A percentile compares a stretch with the other conserved stretches of the same genome.
Evolutionary conservation across 768 basidiomycete species (phyloP).

Genomic region (Lactifluus subvellereus): DNA sequence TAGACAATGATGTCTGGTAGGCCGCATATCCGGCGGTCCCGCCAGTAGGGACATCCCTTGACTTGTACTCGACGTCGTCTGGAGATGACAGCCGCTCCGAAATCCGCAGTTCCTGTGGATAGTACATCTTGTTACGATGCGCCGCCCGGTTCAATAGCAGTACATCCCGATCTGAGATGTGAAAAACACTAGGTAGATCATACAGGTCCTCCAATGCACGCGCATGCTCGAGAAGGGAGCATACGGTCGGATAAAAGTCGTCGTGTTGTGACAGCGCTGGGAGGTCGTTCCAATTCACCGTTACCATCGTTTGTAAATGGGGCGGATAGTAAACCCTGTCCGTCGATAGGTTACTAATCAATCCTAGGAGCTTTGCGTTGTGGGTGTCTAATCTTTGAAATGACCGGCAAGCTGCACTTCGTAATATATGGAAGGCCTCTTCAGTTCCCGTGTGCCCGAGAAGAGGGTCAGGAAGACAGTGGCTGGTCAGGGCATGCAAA

Average conservation of each 20-base stretch:
- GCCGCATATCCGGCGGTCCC: not conserved
- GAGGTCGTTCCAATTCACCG: slow-evolving; percentile 1
- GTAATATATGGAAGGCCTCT: slow-evolving; percentile 38
- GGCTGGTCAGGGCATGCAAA: slow-evolving; percentile 44
- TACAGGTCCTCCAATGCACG: not conserved
- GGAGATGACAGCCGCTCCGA: not conserved
- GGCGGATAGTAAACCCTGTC: not conserved
- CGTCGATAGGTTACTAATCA: not conserved
- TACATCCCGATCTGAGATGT: not conserved
- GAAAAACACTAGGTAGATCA: not conserved
- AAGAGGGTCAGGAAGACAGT: slow-evolving; percentile 41
- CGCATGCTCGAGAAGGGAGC: slow-evolving; percentile 1
- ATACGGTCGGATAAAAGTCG: not conserved
- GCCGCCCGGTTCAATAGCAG: not conserved
- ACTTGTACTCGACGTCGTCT: not conserved
- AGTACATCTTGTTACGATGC: slow-evolving; percentile 5
- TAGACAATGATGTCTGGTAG: not conserved
- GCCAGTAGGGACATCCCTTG: not conserved
- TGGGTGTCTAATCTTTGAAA: slow-evolving; percentile 33
- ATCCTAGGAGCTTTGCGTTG: not conserved
- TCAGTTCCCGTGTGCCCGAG: slow-evolving; percentile 41
- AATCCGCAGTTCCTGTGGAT: not conserved
- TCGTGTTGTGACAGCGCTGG: slow-evolving; percentile 10
- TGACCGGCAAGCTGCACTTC: slow-evolving; percentile 35
- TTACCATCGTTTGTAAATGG: not conserved